These are phyloP conservation scores for Penicillium pancosmium DNA, from an alignment of 495 filamentous ascomycete species.

Conservation along the genomic window DNA sequence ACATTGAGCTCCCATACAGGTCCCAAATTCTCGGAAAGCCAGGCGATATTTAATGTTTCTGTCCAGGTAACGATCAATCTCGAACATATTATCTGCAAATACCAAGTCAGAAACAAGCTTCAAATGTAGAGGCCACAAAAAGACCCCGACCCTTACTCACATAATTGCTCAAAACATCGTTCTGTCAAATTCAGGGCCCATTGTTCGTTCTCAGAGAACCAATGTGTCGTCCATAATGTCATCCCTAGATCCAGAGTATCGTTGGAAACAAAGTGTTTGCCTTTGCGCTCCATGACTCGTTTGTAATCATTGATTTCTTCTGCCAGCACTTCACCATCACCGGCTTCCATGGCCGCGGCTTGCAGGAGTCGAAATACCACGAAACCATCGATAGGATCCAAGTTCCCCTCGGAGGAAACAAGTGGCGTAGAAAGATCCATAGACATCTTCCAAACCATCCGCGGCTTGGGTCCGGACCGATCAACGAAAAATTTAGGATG, in stretches of 20 bases:
- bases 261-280: constrained; percentile 49
- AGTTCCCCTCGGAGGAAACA: constrained; percentile 59
- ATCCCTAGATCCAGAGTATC: constrained; percentile 67
- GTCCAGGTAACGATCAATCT: constrained; percentile 43
- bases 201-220: constrained; percentile 51
- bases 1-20: constrained; percentile 58
- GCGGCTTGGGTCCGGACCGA: constrained; percentile 30
- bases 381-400: constrained; percentile 65
- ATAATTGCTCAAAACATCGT: constrained; percentile 50
- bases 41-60: constrained; percentile 47
- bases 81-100: constrained; percentile 43
- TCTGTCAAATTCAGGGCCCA: constrained; percentile 54
- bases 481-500: constrained; percentile 59
- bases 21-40: constrained; percentile 68
- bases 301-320: constrained; percentile 62
- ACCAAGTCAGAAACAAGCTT: neutral
- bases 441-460: constrained; percentile 68
- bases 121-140: constrained; percentile 1
- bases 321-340: constrained; percentile 36
- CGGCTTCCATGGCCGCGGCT: constrained; percentile 37
- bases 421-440: constrained; percentile 53
- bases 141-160: constrained; percentile 22
- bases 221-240: constrained; percentile 66
- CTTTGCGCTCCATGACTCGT: constrained; percentile 55
- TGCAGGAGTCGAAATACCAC: constrained; percentile 59